Percentiles rank a stretch among this genome's conserved stretches.
These are phyloP conservation scores for Nicotiana noctiflora DNA, from an alignment of 257 asterid species.

Conservation along the genomic window DNA sequence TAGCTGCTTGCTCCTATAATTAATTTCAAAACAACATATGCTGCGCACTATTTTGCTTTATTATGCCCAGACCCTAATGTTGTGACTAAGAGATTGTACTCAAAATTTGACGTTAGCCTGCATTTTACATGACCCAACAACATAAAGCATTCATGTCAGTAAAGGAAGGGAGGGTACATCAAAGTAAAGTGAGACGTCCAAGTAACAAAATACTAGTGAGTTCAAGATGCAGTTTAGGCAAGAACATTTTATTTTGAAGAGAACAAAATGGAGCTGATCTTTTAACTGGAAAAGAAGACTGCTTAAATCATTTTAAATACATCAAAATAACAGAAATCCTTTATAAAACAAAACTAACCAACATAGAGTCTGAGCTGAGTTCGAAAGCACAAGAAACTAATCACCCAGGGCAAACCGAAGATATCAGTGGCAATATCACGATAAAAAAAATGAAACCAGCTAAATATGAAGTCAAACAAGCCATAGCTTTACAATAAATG, in stretches of 20 bases:
- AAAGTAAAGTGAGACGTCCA: background rate
- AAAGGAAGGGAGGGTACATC: background rate
- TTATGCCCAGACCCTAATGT: background rate
- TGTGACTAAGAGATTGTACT: background rate
- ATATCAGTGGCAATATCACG: background rate
- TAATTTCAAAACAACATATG: background rate
- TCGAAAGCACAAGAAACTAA: background rate
- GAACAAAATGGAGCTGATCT: background rate
- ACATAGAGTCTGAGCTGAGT: background rate
- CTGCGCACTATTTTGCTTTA: background rate
- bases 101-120: background rate
- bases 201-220: background rate
- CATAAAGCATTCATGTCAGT: background rate
- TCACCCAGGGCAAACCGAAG: background rate
- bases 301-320: constrained; percentile 1
- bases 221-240: background rate
- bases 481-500: background rate
- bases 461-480: background rate
- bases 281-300: background rate
- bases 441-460: background rate
- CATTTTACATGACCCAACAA: constrained; percentile 1
- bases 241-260: background rate
- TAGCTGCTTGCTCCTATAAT: constrained; percentile 1
- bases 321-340: background rate
- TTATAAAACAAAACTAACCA: background rate